phyloP scores from a whole-genome alignment of 148 eudicot genomes.

The Pharnaceum exiguum region DNA sequence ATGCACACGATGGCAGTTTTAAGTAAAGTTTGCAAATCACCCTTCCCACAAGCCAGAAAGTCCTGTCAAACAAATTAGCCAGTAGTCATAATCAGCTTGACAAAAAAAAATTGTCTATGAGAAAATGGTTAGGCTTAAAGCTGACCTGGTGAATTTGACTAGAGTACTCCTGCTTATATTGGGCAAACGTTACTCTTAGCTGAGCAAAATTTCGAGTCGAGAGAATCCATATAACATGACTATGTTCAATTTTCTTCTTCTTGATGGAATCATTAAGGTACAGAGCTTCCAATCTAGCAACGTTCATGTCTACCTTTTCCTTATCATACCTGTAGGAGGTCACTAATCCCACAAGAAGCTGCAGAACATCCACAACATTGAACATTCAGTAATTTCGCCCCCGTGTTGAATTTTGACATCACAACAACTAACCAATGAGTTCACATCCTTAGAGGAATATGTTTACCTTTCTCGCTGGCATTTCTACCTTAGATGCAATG shows the following conservation, averaged over 20 bases:
- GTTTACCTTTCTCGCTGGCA: slow-evolving; percentile 67
- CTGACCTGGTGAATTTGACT: slow-evolving; percentile 51
- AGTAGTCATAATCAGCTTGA: background rate
- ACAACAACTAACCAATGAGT: background rate
- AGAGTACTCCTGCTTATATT: slow-evolving; percentile 46
- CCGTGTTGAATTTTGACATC: too few relatives aligned
- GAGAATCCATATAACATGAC: slow-evolving; percentile 53
- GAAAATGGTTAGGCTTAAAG: slow-evolving; percentile 6
- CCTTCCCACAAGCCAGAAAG: slow-evolving; percentile 44
- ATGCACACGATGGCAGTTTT: slow-evolving; percentile 54
- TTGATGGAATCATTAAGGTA: slow-evolving; percentile 44
- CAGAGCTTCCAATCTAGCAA: slow-evolving; percentile 57
- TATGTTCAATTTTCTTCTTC: slow-evolving; percentile 49
- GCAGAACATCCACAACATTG: slow-evolving; percentile 10
- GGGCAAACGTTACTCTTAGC: slow-evolving; percentile 62
- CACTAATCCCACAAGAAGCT: slow-evolving; percentile 67
- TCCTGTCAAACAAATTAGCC: slow-evolving; percentile 40
- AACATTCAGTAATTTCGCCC: background rate
- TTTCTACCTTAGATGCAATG: slow-evolving; percentile 35
- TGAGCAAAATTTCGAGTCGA: slow-evolving; percentile 59
- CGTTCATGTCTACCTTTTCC: slow-evolving; percentile 45
- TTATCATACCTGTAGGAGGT: slow-evolving; percentile 69
- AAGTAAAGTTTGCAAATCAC: slow-evolving; percentile 39
- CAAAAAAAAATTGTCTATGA: too few relatives aligned
- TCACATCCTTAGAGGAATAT: background rate